phyloP scores from a whole-genome alignment of 2,329 filamentous ascomycete species.

The Magnaporthales sp. region DNA sequence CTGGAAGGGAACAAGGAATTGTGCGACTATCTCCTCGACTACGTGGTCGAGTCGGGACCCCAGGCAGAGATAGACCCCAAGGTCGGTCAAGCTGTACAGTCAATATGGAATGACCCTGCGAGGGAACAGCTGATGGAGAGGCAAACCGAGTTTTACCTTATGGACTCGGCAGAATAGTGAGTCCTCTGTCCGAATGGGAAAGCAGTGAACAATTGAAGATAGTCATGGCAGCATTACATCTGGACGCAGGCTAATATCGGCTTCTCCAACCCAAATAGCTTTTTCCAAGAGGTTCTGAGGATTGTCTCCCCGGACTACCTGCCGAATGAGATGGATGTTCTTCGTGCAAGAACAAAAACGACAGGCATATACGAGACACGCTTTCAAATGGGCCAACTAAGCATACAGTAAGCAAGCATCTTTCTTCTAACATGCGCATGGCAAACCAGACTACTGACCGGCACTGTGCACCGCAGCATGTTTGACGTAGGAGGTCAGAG shows the following conservation, averaged over 20 bases:
- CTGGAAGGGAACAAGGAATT: conserved; percentile 63
- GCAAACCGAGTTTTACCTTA: conserved; percentile 96
- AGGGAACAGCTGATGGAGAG: conserved; percentile 80
- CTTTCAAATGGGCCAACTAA: conserved; percentile 97
- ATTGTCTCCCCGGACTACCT: conserved; percentile 82
- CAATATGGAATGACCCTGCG: conserved; percentile 84
- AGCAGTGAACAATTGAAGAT: not conserved
- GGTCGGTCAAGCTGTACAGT: conserved; percentile 74
- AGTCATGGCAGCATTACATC: not conserved
- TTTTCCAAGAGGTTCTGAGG: conserved; percentile 85
- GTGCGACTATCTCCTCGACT: conserved; percentile 74
- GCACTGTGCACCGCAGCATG: conserved; percentile 57
- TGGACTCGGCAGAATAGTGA: conserved; percentile 98
- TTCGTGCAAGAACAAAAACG: conserved; percentile 93
- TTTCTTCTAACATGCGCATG: not conserved
- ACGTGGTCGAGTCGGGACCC: conserved; percentile 84
- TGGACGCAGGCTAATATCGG: not conserved
- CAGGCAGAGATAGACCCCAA: conserved; percentile 73
- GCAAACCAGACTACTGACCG: not conserved
- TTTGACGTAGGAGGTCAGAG: conserved; percentile 97
- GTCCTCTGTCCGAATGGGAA: conserved; percentile 25
- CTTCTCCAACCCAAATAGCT: conserved; percentile 43
- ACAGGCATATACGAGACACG: conserved; percentile 98
- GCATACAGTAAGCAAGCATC: conserved; percentile 79
- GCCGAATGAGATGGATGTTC: conserved; percentile 87